These are phyloP conservation scores for Globisporangium carolinianum DNA, from an alignment of 352 stramenopile genomes.

Conservation along the genomic window DNA sequence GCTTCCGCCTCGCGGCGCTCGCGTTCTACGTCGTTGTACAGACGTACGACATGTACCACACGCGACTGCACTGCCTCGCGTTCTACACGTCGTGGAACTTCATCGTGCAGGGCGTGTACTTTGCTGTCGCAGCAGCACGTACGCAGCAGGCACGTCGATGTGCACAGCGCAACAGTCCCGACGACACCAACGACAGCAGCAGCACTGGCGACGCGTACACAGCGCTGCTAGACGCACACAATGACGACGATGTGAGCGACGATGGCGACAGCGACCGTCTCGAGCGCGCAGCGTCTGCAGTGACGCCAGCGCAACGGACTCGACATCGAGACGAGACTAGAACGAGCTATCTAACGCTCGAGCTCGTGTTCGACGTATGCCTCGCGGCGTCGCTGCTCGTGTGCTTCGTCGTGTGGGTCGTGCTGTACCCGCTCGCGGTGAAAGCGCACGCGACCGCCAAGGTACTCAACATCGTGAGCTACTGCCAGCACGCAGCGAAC, in stretches of 20 bases:
- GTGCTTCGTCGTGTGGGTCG: slow-evolving; percentile 59
- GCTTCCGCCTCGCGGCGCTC: slow-evolving; percentile 24
- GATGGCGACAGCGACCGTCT: no score
- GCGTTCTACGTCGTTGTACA: slow-evolving; percentile 56
- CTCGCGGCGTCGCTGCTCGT: slow-evolving; percentile 65
- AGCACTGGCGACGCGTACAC: slow-evolving; percentile 16
- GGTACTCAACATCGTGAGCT: slow-evolving; percentile 74
- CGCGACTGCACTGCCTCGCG: slow-evolving; percentile 33
- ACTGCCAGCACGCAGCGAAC: slow-evolving; percentile 74
- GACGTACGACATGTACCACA: slow-evolving; percentile 52
- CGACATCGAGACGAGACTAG: no score
- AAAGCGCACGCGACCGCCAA: slow-evolving; percentile 34
- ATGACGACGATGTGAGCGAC: background rate
- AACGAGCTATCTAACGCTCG: slow-evolving; percentile 39
- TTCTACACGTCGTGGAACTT: slow-evolving; percentile 89
- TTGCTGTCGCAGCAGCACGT: slow-evolving; percentile 22
- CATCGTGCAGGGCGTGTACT: slow-evolving; percentile 62
- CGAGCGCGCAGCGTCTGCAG: no score
- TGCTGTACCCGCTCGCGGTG: slow-evolving; percentile 63
- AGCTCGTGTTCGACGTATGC: slow-evolving; percentile 64
- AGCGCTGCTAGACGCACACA: slow-evolving; percentile 36
- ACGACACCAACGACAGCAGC: slow-evolving; percentile 15
- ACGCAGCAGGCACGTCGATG: slow-evolving; percentile 15
- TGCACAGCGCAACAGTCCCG: background rate
- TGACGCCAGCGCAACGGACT: no score